Base-by-base conservation (phyloP, 2,329 filamentous ascomycete genomes). In the Beauveria varroae region DNA sequence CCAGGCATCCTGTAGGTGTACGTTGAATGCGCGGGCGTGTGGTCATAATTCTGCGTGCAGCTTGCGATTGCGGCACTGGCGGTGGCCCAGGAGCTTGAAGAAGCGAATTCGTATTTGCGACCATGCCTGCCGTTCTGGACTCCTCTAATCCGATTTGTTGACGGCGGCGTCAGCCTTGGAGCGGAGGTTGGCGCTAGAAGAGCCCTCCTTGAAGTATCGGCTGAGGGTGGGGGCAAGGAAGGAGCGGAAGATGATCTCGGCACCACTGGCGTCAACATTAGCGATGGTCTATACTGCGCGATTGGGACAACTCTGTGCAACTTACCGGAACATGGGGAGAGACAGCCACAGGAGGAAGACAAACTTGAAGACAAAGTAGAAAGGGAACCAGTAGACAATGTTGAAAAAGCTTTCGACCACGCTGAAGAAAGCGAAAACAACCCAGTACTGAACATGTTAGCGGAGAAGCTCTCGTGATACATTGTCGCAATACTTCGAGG, bases 331-430 rank as follows among this genome's bases (percentile, higher is more conserved):
- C 77, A 90, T 85, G 76, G 95, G 95, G 72, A 99, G 91, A 69
- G 93, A 87, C 80, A 99, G 92, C 95, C 95, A 99, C 75, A 99
- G 87, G 71, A 98, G 84, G 76, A 98, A 89, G 73, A 96, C 81
- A 74, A 99, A 97, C 86, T 99, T 99, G 89, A 99, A 98, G 74
- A 93, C 93, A 80, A 91, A 99, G 89, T 99, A 99, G 82, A 99
- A 99, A 73, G 95, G 89, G 82, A 96, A 91, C 90, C 90, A 96
- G 84, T 95, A 95, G 65, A 93, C 89, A 65, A 91, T 89, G 78
- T 84, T 92, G 71, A 96, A 78, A 64, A 89, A 83, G 76, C 89
- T 92, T 83, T 96, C 91, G 69, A 91, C 73, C 55, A 95, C 89
- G 64, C 88, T 92, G 77, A 95, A 86, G 78, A 90, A 88, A 60